Evolutionary conservation across 768 basidiomycete genomes (phyloP).

Genomic region (Rhodotorula paludigena): DNA sequence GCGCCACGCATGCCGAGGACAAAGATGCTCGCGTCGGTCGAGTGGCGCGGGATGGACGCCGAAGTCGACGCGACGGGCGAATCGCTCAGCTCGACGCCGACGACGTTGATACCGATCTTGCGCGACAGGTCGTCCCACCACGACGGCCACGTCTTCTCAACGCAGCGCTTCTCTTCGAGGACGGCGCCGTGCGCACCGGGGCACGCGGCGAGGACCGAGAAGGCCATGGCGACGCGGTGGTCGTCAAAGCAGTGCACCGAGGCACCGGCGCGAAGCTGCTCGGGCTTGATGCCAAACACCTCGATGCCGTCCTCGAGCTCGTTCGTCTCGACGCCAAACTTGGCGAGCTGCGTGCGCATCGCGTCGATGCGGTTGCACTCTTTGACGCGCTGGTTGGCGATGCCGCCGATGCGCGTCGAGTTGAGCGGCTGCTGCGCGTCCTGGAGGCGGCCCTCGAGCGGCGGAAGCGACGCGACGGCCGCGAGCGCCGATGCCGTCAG

Average conservation of each 20-base stretch:
- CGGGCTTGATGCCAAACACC: constrained; percentile 69
- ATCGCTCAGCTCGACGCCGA: constrained; percentile 69
- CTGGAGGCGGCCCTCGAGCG: constrained; percentile 46
- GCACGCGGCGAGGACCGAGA: constrained; percentile 76
- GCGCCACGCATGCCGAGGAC: constrained; percentile 95
- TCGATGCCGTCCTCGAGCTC: constrained; percentile 92
- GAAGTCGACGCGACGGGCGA: constrained; percentile 46
- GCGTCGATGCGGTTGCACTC: constrained; percentile 95
- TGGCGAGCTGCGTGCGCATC: constrained; percentile 93
- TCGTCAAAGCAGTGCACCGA: constrained; percentile 96
- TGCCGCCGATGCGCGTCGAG: constrained; percentile 80
- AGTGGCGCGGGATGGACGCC: constrained; percentile 50
- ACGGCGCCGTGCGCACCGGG: constrained; percentile 48
- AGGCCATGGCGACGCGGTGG: constrained; percentile 98
- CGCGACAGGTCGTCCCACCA: constrained; percentile 99
- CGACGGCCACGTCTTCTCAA: constrained; percentile 99
- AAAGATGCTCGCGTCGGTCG: constrained; percentile 54
- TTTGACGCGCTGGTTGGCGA: constrained; percentile 97
- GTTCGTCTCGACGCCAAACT: constrained; percentile 86
- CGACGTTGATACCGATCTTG: constrained; percentile 87
- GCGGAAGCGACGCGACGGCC: constrained; percentile 61
- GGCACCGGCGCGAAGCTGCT: constrained; percentile 62
- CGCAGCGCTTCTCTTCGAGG: constrained; percentile 92
- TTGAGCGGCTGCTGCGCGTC: constrained; percentile 42
- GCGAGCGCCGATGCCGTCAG: constrained; percentile 88